Base-by-base conservation (phyloP, 2,329 filamentous ascomycete species). In the Zelopaecilomyces penicillatus region DNA sequence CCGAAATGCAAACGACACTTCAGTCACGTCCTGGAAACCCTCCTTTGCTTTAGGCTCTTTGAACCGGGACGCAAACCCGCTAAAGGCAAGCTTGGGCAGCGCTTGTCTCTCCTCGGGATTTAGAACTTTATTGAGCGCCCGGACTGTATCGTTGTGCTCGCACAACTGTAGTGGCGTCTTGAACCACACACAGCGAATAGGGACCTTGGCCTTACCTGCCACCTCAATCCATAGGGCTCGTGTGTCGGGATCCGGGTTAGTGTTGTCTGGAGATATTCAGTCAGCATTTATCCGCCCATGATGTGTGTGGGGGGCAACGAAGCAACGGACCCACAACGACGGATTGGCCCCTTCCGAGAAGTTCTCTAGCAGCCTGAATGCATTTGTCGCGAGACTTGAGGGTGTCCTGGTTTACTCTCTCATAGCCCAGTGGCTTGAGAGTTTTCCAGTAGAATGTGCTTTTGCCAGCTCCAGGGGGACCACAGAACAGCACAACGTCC, bases 401-500 rank as follows among this genome's bases (percentile, higher is more conserved):
- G 2, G 75, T 78, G 63, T 97, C 93, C 67, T 97, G 93, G 56
- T 97, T 98, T 30, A 96, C 78, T 39, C 93, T 78, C 59, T 80
- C 77, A 60, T 95, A 97, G 4, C 82, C 85, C 29, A 93, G 66
- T 27, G 85, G 85, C 59, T 89, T 74, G 32, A 97, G 69, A 51
- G 85, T 69, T 50, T 76, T 81, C 80, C 83, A 87, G 66, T 84
- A 96, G 57, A 93, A 95, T 0, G 88, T 91, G 34, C 87, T 95
- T 65, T 98, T 97, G 12, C 93, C 93, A 3, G 88, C 81, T 1
- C 87, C 90, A 0, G 93, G 93, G 39, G 86, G 87, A 1, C 93
- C 93, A 57, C 87, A 91, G 61, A 95, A 87, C 6, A 97, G 65
- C 27, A 97, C 78, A 10, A 97, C 69, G 44, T 96, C 90, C 51